Percentiles rank a stretch among this genome's conserved stretches.
Evolutionary conservation across 331 rosid genomes (phyloP).

Genomic region (Acacia pycnantha): DNA sequence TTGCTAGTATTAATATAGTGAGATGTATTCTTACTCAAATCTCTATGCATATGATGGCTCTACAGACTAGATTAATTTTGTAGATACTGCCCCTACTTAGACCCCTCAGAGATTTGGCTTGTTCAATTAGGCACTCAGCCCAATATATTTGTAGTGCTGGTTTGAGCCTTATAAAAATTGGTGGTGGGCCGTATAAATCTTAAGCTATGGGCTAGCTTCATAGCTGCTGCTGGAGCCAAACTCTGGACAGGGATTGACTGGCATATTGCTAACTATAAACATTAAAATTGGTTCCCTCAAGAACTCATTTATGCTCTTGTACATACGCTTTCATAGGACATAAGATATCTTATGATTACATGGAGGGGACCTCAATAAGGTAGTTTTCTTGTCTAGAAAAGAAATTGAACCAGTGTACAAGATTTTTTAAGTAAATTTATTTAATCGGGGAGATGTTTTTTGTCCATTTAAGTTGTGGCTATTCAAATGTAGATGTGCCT

Average conservation of each 20-base stretch:
- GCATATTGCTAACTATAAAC: neutral
- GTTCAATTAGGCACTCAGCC: neutral
- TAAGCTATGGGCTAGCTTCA: neutral
- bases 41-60: neutral
- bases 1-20: neutral
- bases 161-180: neutral
- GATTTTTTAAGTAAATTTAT: neutral
- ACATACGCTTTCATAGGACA: neutral
- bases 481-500: neutral
- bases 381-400: neutral
- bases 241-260: conserved; percentile 1
- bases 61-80: neutral
- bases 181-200: neutral
- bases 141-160: conserved; percentile 7
- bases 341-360: neutral
- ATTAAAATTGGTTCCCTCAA: neutral
- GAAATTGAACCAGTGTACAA: neutral
- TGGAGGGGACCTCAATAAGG: neutral
- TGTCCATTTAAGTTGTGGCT: neutral
- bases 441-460: neutral
- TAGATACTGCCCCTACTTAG: neutral
- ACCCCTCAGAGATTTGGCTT: neutral
- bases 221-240: conserved; percentile 1
- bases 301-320: conserved; percentile 1
- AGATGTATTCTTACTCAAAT: neutral